Conservation (phyloP, 192 early-diverging fungal species). For the Podila epigama region DNA sequence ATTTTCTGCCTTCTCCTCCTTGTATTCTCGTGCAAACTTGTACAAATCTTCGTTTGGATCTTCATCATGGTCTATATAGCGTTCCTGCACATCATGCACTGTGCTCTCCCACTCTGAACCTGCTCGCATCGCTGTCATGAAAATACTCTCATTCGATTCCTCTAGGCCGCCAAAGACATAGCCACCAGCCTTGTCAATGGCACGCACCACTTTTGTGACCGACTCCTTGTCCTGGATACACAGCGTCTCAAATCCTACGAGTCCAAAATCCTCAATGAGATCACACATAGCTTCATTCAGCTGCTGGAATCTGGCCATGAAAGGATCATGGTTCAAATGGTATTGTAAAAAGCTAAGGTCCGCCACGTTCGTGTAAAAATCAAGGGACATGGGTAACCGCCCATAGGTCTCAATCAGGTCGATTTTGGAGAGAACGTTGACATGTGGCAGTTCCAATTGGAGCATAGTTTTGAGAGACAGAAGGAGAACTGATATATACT, state of each 20-base stretch:
- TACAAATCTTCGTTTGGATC: constrained; percentile 31
- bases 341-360: constrained; percentile 86
- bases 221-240: constrained; percentile 86
- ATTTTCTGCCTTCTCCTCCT: constrained; percentile 5
- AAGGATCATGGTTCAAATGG: constrained; percentile 76
- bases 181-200: constrained; percentile 92
- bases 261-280: constrained; percentile 88
- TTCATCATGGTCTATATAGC: constrained; percentile 21
- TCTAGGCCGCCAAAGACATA: constrained; percentile 86
- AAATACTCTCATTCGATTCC: constrained; percentile 79
- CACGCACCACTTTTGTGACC: constrained; percentile 76
- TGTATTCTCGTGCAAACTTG: constrained; percentile 40
- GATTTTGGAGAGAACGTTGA: constrained; percentile 97
- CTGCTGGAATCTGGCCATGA: constrained; percentile 67
- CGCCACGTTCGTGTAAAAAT: constrained; percentile 96
- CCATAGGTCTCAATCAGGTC: constrained; percentile 89
- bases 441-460: constrained; percentile 92
- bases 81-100: constrained; percentile 41
- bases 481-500: constrained; percentile 92
- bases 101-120: constrained; percentile 41
- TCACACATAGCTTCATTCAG: constrained; percentile 89
- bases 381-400: constrained; percentile 82
- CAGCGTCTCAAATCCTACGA: constrained; percentile 93
- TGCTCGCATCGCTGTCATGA: constrained; percentile 63
- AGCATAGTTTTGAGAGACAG: constrained; percentile 93